A percentile compares a stretch with the other conserved stretches of the same genome.
Conservation (phyloP, 2,329 filamentous ascomycete genomes). For the Neofusicoccum umdonicola region DNA sequence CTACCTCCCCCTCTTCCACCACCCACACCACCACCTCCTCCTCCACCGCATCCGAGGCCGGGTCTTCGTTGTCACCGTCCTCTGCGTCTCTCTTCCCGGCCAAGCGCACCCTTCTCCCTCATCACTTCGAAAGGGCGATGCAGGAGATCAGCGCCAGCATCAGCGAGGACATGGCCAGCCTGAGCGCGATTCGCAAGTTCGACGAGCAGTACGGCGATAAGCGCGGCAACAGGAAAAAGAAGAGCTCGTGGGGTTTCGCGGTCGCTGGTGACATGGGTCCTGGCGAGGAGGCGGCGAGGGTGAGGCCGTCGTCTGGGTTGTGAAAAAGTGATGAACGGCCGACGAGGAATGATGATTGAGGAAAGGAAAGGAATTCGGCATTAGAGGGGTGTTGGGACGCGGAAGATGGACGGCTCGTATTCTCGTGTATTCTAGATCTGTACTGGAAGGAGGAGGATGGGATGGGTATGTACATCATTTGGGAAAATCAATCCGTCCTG, state of each 20-base stretch:
- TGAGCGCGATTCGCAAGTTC: constrained; percentile 87
- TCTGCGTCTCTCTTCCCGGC: constrained; percentile 29
- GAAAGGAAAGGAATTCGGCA: neutral
- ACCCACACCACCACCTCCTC: neutral
- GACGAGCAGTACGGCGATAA: constrained; percentile 92
- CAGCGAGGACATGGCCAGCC: constrained; percentile 85
- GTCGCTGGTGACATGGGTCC: constrained; percentile 24
- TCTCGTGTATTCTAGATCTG: too few relatives aligned
- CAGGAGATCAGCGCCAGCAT: constrained; percentile 89
- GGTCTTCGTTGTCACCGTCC: neutral
- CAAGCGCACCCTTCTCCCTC: constrained; percentile 58
- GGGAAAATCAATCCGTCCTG: neutral
- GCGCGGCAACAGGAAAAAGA: constrained; percentile 60
- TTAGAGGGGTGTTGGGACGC: neutral
- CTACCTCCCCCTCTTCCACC: neutral
- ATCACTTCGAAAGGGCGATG: constrained; percentile 83
- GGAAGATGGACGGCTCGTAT: too few relatives aligned
- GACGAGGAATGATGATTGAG: neutral
- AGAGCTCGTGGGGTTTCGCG: constrained; percentile 55
- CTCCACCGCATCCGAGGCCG: neutral
- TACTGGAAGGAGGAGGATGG: neutral
- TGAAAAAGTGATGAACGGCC: neutral
- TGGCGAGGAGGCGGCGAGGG: constrained; percentile 32
- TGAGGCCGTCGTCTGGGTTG: constrained; percentile 22
- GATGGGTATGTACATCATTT: neutral